A percentile compares a stretch with the other conserved stretches of the same genome.
phyloP scores from a whole-genome alignment of 352 stramenopile genomes.

The Phytophthora macrochlamydospora region DNA sequence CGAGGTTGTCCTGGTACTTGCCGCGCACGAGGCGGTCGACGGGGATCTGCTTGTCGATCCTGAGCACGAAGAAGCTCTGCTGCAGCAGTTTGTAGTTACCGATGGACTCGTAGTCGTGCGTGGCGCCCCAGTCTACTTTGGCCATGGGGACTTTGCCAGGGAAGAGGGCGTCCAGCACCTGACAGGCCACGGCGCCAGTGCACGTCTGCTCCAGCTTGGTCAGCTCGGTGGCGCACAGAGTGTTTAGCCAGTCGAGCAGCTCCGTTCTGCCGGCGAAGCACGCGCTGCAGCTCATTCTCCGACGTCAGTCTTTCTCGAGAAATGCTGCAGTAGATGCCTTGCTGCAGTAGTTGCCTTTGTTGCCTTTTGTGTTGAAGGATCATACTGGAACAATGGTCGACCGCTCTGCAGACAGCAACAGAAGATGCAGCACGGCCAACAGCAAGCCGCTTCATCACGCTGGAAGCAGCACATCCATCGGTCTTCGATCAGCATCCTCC shows the following conservation, averaged over 20 bases:
- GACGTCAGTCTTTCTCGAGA: too few relatives aligned
- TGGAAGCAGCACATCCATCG: neutral
- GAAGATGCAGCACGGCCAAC: too few relatives aligned
- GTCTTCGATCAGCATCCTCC: neutral
- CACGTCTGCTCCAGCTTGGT: constrained; percentile 96
- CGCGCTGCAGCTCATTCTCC: constrained; percentile 36
- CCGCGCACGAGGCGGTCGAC: constrained; percentile 76
- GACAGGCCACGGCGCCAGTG: constrained; percentile 95
- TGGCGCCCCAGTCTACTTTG: constrained; percentile 96
- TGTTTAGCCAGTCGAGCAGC: constrained; percentile 98
- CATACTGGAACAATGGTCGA: too few relatives aligned
- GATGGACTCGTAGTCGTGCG: constrained; percentile 93
- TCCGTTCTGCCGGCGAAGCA: constrained; percentile 95
- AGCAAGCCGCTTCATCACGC: too few relatives aligned
- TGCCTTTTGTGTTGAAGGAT: too few relatives aligned
- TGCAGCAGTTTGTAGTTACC: constrained; percentile 24
- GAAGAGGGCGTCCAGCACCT: constrained; percentile 94
- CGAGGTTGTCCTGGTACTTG: constrained; percentile 99
- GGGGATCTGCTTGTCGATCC: constrained; percentile 9
- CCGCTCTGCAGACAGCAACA: too few relatives aligned
- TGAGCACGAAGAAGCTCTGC: neutral
- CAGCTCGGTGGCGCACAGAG: constrained; percentile 90
- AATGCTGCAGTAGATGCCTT: too few relatives aligned
- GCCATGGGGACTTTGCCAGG: constrained; percentile 93
- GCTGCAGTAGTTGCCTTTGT: too few relatives aligned